Evolutionary conservation across 2,329 filamentous ascomycete genomes (phyloP), one percentile per base, ranked within the genome.

Genomic region (Cryphonectria japonica): DNA sequence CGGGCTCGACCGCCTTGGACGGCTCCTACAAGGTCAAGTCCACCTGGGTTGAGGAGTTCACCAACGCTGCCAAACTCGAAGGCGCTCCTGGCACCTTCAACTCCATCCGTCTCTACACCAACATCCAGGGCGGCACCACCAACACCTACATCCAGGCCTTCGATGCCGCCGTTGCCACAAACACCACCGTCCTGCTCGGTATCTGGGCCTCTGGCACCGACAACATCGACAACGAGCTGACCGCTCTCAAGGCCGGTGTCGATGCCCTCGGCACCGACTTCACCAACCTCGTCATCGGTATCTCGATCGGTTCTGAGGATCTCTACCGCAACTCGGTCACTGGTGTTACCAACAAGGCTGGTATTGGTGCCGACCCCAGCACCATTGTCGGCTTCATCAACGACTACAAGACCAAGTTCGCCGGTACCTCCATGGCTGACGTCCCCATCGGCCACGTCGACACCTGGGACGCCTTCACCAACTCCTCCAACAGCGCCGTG

Each of bases 251-350:
- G 79, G 82, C 85, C 60, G 92, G 93, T 75, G 91, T 95, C 74
- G 75, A 81, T 65, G 84, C 89, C 77, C 94, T 94, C 79, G 93
- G 93, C 70, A 81, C 83, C 13, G 82, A 85, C 64, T 89, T 97
- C 76, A 86, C 86, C 54, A 83, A 85, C 69, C 83, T 92, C 26
- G 89, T 97, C 60, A 91, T 89, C 70, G 94, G 93, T 79, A 95
- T 97, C 82, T 95, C 93, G 0, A 89, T 97, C 68, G 94, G 94
- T 73, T 92, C 88, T 75, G 94, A 97, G 85, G 94, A 97, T 80
- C 86, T 96, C 60, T 96, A 96, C 86, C 91, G 93, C 78, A 88
- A 87, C 81, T 93, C 93, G 0, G 86, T 88, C n/a, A 91, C 86
- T 13, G 93, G 92, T 69, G 87, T 91, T 72, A 81, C 84, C 67